phyloP scores from a whole-genome alignment of 768 basidiomycete species.

The Termitomyces sp. region DNA sequence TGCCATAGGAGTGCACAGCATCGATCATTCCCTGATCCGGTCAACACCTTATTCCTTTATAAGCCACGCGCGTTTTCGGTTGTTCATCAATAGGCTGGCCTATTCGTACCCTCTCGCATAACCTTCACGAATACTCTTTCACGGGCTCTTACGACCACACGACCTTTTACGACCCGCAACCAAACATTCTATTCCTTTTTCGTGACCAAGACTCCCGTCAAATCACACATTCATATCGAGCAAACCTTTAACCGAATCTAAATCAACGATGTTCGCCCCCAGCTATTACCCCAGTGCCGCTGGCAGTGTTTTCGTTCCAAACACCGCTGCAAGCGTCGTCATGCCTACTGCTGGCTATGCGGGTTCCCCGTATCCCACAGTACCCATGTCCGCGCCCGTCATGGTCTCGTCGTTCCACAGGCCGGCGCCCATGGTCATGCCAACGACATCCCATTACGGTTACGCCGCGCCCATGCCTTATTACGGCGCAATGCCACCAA shows the following conservation, averaged over 20 bases:
- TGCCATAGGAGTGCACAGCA: constrained; percentile 6
- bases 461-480: constrained; percentile 9
- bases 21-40: constrained; percentile 7
- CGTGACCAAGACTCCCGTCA: too few species aligned
- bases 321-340: background rate
- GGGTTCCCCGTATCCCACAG: constrained; percentile 4
- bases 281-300: constrained; percentile 16
- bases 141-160: constrained; percentile 16
- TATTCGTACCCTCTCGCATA: constrained; percentile 10
- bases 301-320: constrained; percentile 19
- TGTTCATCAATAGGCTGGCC: constrained; percentile 20
- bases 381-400: constrained; percentile 12
- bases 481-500: constrained; percentile 9
- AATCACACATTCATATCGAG: background rate
- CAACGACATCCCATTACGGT: constrained; percentile 5
- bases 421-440: constrained; percentile 13
- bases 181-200: background rate
- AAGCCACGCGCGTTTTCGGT: background rate
- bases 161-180: constrained; percentile 13
- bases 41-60: background rate
- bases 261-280: constrained; percentile 12
- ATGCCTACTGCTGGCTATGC: constrained; percentile 6
- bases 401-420: constrained; percentile 8
- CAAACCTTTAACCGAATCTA: background rate
- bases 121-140: constrained; percentile 11